Percentiles rank a stretch among this genome's conserved stretches.
phyloP scores from a whole-genome alignment of 495 filamentous ascomycete genomes.

The Aspergillus carlsbadensis region DNA sequence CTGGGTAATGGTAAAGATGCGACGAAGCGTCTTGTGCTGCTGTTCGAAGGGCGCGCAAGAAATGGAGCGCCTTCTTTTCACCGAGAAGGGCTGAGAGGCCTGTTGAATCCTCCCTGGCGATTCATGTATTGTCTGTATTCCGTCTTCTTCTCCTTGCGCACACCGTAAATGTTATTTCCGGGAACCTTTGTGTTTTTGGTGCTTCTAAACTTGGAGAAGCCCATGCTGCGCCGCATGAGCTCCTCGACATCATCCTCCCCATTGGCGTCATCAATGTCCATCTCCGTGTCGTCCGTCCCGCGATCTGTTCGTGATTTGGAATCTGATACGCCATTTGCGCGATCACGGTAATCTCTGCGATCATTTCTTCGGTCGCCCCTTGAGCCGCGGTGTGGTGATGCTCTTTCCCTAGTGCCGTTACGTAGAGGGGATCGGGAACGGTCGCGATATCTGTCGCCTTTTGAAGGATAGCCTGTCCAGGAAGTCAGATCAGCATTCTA shows the following conservation, averaged over 20 bases:
- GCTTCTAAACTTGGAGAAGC: slow-evolving; percentile 78
- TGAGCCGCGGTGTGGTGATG: slow-evolving; percentile 35
- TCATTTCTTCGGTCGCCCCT: slow-evolving; percentile 33
- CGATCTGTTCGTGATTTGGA: slow-evolving; percentile 10
- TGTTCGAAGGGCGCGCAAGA: slow-evolving; percentile 1
- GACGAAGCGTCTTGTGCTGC: background rate
- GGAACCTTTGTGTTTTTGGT: slow-evolving; percentile 90
- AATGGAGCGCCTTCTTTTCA: slow-evolving; percentile 19
- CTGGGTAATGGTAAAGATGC: background rate
- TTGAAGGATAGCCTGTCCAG: slow-evolving; percentile 28
- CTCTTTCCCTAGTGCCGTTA: slow-evolving; percentile 38
- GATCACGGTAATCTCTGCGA: slow-evolving; percentile 31
- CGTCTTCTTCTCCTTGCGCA: slow-evolving; percentile 92
- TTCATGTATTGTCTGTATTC: slow-evolving; percentile 99
- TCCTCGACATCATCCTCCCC: slow-evolving; percentile 68
- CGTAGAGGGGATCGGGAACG: slow-evolving; percentile 47
- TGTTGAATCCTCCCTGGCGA: slow-evolving; percentile 91
- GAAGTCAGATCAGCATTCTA: slow-evolving; percentile 12
- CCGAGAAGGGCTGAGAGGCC: slow-evolving; percentile 70
- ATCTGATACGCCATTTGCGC: slow-evolving; percentile 29
- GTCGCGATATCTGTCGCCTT: slow-evolving; percentile 40
- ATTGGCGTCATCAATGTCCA: slow-evolving; percentile 49
- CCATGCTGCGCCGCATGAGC: slow-evolving; percentile 81
- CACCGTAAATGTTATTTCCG: slow-evolving; percentile 81
- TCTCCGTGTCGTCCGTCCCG: slow-evolving; percentile 40